Evolutionary conservation across 148 eudicot species (phyloP).

Genomic region (Vaccinium corymbosum): DNA sequence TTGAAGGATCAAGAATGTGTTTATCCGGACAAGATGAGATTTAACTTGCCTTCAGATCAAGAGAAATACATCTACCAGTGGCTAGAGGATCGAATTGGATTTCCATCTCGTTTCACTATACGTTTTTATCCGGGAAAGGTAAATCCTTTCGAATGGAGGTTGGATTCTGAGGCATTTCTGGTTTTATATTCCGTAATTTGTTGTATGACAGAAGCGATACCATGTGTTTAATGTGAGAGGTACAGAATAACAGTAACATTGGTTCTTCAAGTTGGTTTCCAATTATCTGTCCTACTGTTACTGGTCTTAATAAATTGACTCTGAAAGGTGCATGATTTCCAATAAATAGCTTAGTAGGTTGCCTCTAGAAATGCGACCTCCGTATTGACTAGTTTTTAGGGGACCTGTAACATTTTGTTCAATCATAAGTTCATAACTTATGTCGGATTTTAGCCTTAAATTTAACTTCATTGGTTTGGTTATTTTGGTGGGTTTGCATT

Average conservation of each 20-base stretch:
- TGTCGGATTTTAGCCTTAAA: neutral
- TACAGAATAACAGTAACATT: neutral
- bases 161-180: neutral
- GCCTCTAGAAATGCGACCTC: neutral
- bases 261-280: neutral
- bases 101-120: conserved; percentile 49
- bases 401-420: neutral
- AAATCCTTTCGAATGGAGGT: conserved; percentile 3
- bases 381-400: neutral
- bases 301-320: neutral
- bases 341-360: neutral
- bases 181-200: neutral
- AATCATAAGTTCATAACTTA: too few relatives aligned
- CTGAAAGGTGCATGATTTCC: neutral
- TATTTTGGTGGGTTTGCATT: conserved; percentile 9
- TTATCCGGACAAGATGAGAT: conserved; percentile 64
- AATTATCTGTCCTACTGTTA: neutral
- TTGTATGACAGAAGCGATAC: neutral
- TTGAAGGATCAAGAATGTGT: conserved; percentile 65
- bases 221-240: neutral
- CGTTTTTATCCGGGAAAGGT: conserved; percentile 87
- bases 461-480: conserved; percentile 24
- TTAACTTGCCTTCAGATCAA: conserved; percentile 61
- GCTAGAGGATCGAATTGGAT: conserved; percentile 75
- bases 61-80: conserved; percentile 72